Conservation (phyloP, 306 rosid species). For the Mimosa pudica region DNA sequence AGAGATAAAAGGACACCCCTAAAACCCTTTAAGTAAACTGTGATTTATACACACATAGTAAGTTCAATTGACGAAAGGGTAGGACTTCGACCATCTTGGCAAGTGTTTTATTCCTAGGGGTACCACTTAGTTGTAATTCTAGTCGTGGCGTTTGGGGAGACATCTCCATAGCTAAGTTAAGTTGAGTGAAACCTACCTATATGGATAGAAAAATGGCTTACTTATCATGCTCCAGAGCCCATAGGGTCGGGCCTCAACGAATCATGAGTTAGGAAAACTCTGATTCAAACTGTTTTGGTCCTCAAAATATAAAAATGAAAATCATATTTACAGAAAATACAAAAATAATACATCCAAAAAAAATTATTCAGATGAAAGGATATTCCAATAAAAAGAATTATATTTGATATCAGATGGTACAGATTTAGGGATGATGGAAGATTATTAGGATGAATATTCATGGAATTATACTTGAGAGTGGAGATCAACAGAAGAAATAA, state of each 20-base stretch:
- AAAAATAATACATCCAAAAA: neutral
- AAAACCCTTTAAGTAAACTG: neutral
- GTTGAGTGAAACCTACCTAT: too few relatives aligned
- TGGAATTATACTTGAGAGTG: neutral
- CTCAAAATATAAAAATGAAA: constrained; percentile 8
- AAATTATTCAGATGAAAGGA: neutral
- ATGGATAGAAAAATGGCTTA: too few relatives aligned
- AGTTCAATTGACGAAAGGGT: too few relatives aligned
- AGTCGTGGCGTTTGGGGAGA: too few relatives aligned
- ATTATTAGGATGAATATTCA: neutral
- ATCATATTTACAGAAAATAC: neutral
- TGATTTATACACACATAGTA: neutral
- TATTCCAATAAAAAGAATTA: neutral
- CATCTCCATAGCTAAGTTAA: too few relatives aligned
- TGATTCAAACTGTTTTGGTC: neutral
- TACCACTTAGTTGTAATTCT: too few relatives aligned
- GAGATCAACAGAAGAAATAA: neutral
- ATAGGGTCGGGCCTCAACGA: too few relatives aligned
- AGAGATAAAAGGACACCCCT: constrained; percentile 12
- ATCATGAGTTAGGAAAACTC: too few relatives aligned
- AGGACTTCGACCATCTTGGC: too few relatives aligned
- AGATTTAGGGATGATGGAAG: neutral
- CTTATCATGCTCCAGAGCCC: too few relatives aligned
- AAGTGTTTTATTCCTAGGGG: too few relatives aligned
- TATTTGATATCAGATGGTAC: neutral